Evolutionary conservation across 108 stramenopile species (phyloP).

Genomic region (Cyclotella kingstonii): DNA sequence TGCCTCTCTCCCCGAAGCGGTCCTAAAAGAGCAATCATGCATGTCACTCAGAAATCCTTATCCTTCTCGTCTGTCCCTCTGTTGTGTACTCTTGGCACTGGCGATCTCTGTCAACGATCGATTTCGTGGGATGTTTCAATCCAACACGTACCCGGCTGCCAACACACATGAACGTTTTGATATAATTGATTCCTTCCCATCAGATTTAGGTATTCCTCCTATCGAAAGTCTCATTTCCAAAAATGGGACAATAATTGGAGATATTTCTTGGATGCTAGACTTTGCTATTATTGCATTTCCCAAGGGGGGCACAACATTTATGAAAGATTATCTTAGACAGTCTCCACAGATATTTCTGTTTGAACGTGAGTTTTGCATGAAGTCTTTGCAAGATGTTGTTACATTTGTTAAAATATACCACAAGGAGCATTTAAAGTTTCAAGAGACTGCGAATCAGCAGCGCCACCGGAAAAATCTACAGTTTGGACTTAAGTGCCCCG

Average conservation of each 20-base stretch:
- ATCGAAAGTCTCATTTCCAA: conserved; percentile 11
- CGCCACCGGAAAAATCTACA: background rate
- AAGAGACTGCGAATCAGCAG: background rate
- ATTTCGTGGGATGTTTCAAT: too few relatives aligned
- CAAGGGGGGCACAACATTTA: conserved; percentile 72
- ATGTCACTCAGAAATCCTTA: too few relatives aligned
- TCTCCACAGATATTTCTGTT: conserved; percentile 25
- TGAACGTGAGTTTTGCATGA: conserved; percentile 40
- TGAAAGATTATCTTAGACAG: conserved; percentile 47
- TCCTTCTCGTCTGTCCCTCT: too few relatives aligned
- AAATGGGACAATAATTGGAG: conserved; percentile 38
- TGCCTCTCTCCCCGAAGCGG: too few relatives aligned
- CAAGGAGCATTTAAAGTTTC: conserved; percentile 18
- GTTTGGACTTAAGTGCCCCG: conserved; percentile 52
- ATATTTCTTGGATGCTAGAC: conserved; percentile 51
- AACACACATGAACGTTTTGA: background rate
- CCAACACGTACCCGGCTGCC: background rate
- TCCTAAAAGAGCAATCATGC: too few relatives aligned
- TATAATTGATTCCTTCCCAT: background rate
- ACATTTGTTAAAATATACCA: conserved; percentile 22
- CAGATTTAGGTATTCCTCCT: conserved; percentile 10
- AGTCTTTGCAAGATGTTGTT: conserved; percentile 6
- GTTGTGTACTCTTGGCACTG: too few relatives aligned
- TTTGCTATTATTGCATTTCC: conserved; percentile 82
- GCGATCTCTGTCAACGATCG: too few relatives aligned